Evolutionary conservation across 164 flowering plant species (phyloP), one percentile per base, ranked within the genome.

Genomic region (Protea cynaroides): DNA sequence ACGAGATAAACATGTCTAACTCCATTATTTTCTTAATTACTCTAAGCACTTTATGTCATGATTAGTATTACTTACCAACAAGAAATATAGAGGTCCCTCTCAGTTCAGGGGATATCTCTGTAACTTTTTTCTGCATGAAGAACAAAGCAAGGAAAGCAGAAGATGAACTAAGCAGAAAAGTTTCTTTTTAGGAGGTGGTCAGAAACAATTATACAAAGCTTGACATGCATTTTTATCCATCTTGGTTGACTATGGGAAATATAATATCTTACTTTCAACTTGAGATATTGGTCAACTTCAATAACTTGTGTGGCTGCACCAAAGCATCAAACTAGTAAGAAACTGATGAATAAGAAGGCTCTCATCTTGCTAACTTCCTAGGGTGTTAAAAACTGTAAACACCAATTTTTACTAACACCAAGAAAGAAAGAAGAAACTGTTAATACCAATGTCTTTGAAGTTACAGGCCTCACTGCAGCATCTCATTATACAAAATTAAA

Each of bases 31-130:
- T 5, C 15, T n/a, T 13, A 29, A 50, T 52, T 7, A 25, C 21
- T 15, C 22, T 2, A 40, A 24, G 23, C 21, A 37, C n/a, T 50
- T 34, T 36, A 25, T 38, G 4, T 10, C 46, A 25, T 40, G 54
- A 46, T 21, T 5, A 54, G 12, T 4, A 46, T 51, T 37, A 25
- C 88, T 79, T 75, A 90, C 94, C 97, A 14, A 85, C 75, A 55
- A 90, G 86, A 78, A 80, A 88, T 73, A 90, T 79, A 60, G 90
- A 90, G 62, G 92, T 80, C 61, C 97, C 97, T 83, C 78, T 94
- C 38, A 94, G 78, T 25, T 72, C 86, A 51, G 82, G 55, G 29
- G 76, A 63, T 7, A 86, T 36, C 61, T 89, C 94, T 19, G 57
- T 59, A 29, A 90, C 96, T 72, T 76, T 89, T 73, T 78, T 90